Percentiles rank a stretch among this genome's conserved stretches.
These are phyloP conservation scores for Theobroma cacao DNA, from an alignment of 345 rosid genomes.

Conservation along the genomic window DNA sequence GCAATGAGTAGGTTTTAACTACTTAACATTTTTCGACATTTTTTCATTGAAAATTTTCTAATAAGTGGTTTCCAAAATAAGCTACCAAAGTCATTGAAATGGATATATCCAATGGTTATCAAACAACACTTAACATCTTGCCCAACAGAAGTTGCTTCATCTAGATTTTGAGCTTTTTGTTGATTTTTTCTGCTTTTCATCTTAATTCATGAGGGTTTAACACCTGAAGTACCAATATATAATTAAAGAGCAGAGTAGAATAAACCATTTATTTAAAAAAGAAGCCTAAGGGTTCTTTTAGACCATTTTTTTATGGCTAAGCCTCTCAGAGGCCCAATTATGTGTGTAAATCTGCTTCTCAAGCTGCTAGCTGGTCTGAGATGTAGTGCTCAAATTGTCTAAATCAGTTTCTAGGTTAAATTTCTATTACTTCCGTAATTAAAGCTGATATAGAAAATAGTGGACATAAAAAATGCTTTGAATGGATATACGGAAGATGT, in stretches of 20 bases:
- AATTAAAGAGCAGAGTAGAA: background rate
- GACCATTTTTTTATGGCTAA: background rate
- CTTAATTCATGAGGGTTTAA: background rate
- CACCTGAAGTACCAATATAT: background rate
- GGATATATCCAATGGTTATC: background rate
- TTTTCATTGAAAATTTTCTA: background rate
- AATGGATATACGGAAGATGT: background rate
- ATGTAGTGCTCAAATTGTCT: background rate
- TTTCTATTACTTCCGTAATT: background rate
- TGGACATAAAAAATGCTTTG: background rate
- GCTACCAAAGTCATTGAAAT: background rate
- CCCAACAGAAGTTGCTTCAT: background rate
- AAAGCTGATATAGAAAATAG: background rate
- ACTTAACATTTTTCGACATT: background rate
- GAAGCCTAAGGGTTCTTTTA: background rate
- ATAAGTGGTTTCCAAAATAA: background rate
- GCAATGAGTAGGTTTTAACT: background rate
- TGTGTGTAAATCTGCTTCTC: background rate
- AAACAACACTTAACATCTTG: background rate
- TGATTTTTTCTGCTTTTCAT: constrained; percentile 2
- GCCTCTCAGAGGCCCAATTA: background rate
- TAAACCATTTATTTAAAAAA: background rate
- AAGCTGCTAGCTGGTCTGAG: background rate
- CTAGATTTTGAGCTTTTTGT: background rate
- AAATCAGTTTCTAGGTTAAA: background rate